Evolutionary conservation across 805 yeast species (phyloP), one percentile per base, ranked within the genome.

Genomic region (Candida vaughaniae): DNA sequence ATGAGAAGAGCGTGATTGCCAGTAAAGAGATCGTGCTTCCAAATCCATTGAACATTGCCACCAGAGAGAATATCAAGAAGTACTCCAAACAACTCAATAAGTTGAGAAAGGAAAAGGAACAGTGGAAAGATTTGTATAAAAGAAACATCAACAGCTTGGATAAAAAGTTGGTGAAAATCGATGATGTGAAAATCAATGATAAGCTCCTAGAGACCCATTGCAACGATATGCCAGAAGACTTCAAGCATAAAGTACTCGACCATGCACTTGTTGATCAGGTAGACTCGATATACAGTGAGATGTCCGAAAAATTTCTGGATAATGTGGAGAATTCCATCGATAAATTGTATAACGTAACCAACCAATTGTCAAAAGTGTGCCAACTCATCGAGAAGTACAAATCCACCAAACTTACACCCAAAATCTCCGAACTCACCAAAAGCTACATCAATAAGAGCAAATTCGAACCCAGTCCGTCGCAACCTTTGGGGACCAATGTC

Each of bases 21-120:
- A 58, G 53, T 35, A 56, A 49, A 31, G 57, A 59, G 28, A 56
- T 65, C 5, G 50, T 74, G 22, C 55, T 68, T 23, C 82, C 86
- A 1, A 84, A 85, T 52, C 74, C 77, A n/a, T 68, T 76, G 31
- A 85, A 85, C 48, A 56, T 61, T 6, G 63, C 73, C 25, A 82
- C 83, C 50, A 42, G 49, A 25, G 61, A 66, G 29, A 77, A 75
- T 34, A 56, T 81, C 14, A 62, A 67, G 22, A 58, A 71, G 25
- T 75, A 75, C 47, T 63, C 66, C 23, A 51, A 59, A 20, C 70
- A 77, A 44, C 56, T 80, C 34, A 48, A 52, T 8, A 60, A 62
- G 16, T 56, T 83, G 34, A 58, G 62, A 27, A 50, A 53, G 19
- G 83, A 81, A 39, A 73, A 70, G 40, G 53, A 48, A 7, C 63